These are phyloP conservation scores for Trametes sanguinea DNA, from an alignment of 768 basidiomycete genomes.

Conservation along the genomic window DNA sequence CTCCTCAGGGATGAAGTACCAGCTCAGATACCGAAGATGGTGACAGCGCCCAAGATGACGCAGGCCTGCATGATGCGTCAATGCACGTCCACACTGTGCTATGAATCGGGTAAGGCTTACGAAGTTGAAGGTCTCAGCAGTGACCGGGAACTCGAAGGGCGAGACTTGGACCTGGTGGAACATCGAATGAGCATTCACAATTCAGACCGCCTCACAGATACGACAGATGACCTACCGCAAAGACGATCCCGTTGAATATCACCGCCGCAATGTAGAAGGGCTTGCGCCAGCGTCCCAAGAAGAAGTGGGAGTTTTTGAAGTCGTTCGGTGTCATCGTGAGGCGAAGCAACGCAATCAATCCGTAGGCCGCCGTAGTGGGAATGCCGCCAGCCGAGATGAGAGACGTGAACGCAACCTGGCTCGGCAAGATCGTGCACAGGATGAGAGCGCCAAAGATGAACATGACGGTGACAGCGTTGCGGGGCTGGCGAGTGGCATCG, in stretches of 20 bases:
- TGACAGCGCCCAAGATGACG: constrained; percentile 79
- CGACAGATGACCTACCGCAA: constrained; percentile 52
- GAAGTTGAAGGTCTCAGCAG: constrained; percentile 79
- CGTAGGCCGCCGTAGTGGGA: constrained; percentile 89
- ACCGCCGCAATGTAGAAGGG: constrained; percentile 69
- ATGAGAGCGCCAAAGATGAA: constrained; percentile 72
- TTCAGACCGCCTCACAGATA: too few species aligned
- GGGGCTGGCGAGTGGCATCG: constrained; percentile 69
- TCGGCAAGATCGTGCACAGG: constrained; percentile 87
- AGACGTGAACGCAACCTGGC: constrained; percentile 90
- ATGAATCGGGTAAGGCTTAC: constrained; percentile 45
- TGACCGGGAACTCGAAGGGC: constrained; percentile 86
- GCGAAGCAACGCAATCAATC: constrained; percentile 74
- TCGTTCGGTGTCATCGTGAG: constrained; percentile 75
- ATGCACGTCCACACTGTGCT: not conserved
- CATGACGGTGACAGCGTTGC: constrained; percentile 86
- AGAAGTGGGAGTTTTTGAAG: constrained; percentile 75
- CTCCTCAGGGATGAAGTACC: constrained; percentile 78
- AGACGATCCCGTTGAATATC: constrained; percentile 73
- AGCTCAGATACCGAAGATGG: constrained; percentile 76
- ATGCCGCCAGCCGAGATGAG: constrained; percentile 84
- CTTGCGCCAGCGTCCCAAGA: constrained; percentile 63
- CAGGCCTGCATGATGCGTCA: constrained; percentile 48
- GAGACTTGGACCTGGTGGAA: constrained; percentile 69
- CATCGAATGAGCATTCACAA: not conserved